These are phyloP conservation scores for Tulasnella sp. DNA, from an alignment of 768 basidiomycete genomes.

Conservation along the genomic window DNA sequence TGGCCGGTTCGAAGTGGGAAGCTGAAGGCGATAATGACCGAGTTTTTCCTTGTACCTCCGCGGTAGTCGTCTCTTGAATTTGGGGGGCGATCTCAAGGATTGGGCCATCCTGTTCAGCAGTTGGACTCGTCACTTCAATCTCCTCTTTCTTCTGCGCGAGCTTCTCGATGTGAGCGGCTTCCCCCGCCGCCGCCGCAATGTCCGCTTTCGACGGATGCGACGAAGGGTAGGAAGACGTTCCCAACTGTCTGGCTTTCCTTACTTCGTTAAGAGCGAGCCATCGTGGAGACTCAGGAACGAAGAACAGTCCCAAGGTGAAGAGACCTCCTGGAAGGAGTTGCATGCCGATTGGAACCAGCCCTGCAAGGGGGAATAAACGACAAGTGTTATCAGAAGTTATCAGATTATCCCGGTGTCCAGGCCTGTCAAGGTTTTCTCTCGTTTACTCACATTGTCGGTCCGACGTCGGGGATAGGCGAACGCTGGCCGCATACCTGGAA, in stretches of 20 bases:
- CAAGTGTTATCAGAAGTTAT: neutral
- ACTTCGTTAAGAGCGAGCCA: slow-evolving; percentile 2
- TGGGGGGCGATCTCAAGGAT: neutral
- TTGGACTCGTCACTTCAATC: neutral
- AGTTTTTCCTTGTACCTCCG: neutral
- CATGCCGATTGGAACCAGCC: slow-evolving; percentile 4
- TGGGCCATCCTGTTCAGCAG: neutral
- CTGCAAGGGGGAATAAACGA: neutral
- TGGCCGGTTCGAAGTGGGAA: neutral
- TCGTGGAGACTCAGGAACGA: slow-evolving; percentile 9
- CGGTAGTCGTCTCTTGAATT: neutral
- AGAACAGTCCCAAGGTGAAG: slow-evolving; percentile 5
- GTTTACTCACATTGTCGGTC: neutral
- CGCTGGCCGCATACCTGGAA: slow-evolving; percentile 11
- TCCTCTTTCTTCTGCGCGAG: neutral
- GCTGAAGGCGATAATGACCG: neutral
- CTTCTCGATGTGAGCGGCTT: neutral
- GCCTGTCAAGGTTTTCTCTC: neutral
- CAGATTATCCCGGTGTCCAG: neutral
- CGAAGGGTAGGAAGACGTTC: neutral
- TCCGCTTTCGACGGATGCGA: neutral
- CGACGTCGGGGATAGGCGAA: neutral
- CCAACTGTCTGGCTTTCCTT: neutral
- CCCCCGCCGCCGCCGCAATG: neutral
- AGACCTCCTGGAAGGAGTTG: slow-evolving; percentile 8